Conservation (phyloP, 2,329 filamentous ascomycete genomes). For the Neopestalotiopsis sp. region DNA sequence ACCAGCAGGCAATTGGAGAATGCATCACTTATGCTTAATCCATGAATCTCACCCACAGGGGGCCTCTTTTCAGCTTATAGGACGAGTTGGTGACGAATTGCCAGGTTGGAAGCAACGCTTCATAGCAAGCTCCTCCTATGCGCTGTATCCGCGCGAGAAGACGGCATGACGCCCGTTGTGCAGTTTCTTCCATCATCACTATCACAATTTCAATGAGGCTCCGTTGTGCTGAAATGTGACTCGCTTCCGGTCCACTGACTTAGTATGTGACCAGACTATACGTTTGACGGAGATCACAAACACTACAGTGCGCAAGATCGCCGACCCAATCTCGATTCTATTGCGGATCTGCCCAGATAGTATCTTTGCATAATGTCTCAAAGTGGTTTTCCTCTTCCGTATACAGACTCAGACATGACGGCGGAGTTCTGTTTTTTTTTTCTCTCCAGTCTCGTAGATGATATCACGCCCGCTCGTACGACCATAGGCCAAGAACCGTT, state of each 20-base stretch:
- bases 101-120: too few relatives aligned
- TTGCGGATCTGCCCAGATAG: background rate
- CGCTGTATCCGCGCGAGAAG: too few relatives aligned
- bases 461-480: background rate
- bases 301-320: background rate
- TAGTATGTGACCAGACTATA: background rate
- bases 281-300: background rate
- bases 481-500: background rate
- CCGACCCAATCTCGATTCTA: background rate
- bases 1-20: background rate
- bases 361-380: background rate
- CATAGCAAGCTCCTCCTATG: too few relatives aligned
- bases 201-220: too few relatives aligned
- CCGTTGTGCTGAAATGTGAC: background rate
- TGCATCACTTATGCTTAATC: slow-evolving; percentile 3
- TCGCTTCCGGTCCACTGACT: background rate
- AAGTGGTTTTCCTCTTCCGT: background rate
- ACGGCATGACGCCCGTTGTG: too few relatives aligned
- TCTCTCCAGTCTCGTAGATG: background rate
- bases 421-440: background rate
- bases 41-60: background rate
- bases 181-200: too few relatives aligned
- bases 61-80: background rate
- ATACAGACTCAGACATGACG: background rate
- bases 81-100: too few relatives aligned